Evolutionary conservation across 768 basidiomycete species (phyloP).

Genomic region (Strobilomyces dryophilus): DNA sequence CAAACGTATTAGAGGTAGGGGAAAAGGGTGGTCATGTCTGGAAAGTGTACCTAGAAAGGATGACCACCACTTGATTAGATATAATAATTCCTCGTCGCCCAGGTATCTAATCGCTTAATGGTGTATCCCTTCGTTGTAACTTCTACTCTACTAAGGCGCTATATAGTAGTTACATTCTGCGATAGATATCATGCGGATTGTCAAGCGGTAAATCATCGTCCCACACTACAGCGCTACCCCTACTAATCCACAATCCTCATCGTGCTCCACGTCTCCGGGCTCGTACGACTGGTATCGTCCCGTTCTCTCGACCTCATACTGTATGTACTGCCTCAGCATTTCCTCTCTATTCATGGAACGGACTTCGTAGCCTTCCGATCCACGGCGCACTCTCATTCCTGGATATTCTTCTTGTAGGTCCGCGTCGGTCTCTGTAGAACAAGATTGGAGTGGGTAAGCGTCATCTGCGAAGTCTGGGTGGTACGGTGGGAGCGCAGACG

Average conservation of each 20-base stretch:
- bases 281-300: constrained; percentile 68
- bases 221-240: not conserved
- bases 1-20: constrained; percentile 67
- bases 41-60: constrained; percentile 63
- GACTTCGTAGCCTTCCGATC: constrained; percentile 84
- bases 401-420: constrained; percentile 31
- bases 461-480: constrained; percentile 63
- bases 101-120: constrained; percentile 29
- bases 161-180: constrained; percentile 14
- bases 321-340: constrained; percentile 56
- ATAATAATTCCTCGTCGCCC: constrained; percentile 7
- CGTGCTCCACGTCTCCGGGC: constrained; percentile 49
- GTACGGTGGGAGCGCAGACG: constrained; percentile 63
- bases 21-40: constrained; percentile 65
- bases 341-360: constrained; percentile 57
- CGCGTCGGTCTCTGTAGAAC: constrained; percentile 18
- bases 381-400: constrained; percentile 50
- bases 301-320: constrained; percentile 47
- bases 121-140: constrained; percentile 25
- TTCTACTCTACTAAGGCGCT: constrained; percentile 23
- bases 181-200: constrained; percentile 4
- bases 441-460: constrained; percentile 15
- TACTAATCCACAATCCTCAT: constrained; percentile 33
- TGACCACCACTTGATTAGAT: constrained; percentile 21
- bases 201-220: constrained; percentile 25